A percentile compares a stretch with the other conserved stretches of the same genome.
Evolutionary conservation across 176 grass and related monocot genomes (phyloP).

Genomic region (Sorghum bicolor): DNA sequence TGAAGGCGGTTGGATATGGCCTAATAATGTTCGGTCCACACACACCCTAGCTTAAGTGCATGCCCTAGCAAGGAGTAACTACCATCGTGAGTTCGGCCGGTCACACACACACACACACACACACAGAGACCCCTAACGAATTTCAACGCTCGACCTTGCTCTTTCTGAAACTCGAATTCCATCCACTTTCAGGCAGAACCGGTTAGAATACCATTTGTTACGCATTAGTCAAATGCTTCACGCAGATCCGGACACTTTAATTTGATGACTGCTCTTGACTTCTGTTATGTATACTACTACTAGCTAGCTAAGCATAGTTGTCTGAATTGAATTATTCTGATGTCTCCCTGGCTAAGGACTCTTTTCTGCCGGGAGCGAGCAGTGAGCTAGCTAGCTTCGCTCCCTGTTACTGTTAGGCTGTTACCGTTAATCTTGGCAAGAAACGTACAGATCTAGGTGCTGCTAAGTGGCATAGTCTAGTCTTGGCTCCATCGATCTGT

Average conservation of each 20-base stretch:
- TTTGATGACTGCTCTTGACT: not conserved
- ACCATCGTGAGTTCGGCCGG: constrained; percentile 13
- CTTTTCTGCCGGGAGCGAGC: too few species aligned
- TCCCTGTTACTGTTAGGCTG: too few species aligned
- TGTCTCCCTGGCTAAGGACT: too few species aligned
- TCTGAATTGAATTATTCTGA: too few species aligned
- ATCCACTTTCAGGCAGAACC: not conserved
- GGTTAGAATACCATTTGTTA: constrained; percentile 4
- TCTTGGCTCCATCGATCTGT: too few species aligned
- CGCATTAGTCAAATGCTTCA: not conserved
- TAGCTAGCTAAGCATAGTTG: too few species aligned
- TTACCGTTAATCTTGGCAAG: too few species aligned
- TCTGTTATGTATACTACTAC: not conserved
- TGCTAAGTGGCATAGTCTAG: too few species aligned
- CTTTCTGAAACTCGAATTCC: not conserved
- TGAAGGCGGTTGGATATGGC: constrained; percentile 25
- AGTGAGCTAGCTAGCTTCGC: too few species aligned
- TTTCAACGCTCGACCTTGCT: constrained; percentile 17
- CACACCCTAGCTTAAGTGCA: not conserved
- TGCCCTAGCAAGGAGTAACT: not conserved
- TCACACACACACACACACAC: not conserved
- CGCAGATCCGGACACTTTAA: not conserved
- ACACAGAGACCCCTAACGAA: not conserved
- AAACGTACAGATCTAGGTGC: too few species aligned
- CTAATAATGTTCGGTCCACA: constrained; percentile 53